These are phyloP conservation scores for Paracoccidioides lutzii DNA, from an alignment of 2,329 filamentous ascomycete species.

Conservation along the genomic window DNA sequence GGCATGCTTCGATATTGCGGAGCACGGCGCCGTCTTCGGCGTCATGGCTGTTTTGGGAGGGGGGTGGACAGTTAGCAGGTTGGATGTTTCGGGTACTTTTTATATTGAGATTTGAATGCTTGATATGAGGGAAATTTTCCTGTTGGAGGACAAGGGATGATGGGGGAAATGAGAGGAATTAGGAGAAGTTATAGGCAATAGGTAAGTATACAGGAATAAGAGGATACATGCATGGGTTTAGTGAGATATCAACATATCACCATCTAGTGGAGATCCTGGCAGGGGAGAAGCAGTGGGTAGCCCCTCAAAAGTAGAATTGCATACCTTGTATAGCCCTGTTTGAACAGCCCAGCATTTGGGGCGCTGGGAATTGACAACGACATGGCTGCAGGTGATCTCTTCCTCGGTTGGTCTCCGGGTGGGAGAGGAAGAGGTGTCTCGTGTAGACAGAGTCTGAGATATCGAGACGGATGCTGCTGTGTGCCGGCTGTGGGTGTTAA, in stretches of 20 bases:
- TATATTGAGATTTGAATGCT: not conserved
- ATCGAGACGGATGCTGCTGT: not conserved
- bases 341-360: slow-evolving; percentile 87
- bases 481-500: not conserved
- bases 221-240: too few relatives aligned
- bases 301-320: slow-evolving; percentile 15
- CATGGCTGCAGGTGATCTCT: slow-evolving; percentile 43
- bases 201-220: too few relatives aligned
- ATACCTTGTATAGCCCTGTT: slow-evolving; percentile 91
- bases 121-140: too few relatives aligned
- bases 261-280: not conserved
- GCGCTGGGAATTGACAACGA: slow-evolving; percentile 92
- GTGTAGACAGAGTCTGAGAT: not conserved
- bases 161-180: too few relatives aligned
- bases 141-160: too few relatives aligned
- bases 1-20: slow-evolving; percentile 96
- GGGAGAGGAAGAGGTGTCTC: not conserved
- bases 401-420: not conserved
- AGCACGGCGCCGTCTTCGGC: slow-evolving; percentile 97
- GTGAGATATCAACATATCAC: not conserved
- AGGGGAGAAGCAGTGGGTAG: not conserved
- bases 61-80: slow-evolving; percentile 7
- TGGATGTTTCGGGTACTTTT: slow-evolving; percentile 2
- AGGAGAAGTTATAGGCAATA: too few relatives aligned
- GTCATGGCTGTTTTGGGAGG: slow-evolving; percentile 59